These are phyloP conservation scores for Eucalyptus cloeziana DNA, from an alignment of 345 rosid genomes.

Conservation along the genomic window DNA sequence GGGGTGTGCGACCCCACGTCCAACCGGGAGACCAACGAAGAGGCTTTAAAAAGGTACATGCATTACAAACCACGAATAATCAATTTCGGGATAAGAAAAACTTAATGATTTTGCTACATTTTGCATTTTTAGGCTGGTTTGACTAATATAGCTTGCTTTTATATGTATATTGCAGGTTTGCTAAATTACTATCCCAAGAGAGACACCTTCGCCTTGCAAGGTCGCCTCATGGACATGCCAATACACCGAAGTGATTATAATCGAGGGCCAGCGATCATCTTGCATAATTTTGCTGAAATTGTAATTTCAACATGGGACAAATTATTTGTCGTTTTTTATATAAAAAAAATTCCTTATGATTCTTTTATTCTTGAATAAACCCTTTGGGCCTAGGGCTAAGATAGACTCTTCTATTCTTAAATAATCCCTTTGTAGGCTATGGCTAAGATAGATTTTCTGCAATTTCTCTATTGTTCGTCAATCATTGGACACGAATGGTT, in stretches of 20 bases:
- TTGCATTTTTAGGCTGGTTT: not conserved
- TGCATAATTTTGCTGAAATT: not conserved
- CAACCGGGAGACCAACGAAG: conserved; percentile 23
- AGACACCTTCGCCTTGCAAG: conserved; percentile 28
- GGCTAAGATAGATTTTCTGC: not conserved
- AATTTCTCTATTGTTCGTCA: not conserved
- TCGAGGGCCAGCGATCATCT: not conserved
- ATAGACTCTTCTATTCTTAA: not conserved
- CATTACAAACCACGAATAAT: not conserved
- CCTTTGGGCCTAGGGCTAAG: not conserved
- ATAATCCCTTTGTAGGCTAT: not conserved
- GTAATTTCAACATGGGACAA: not conserved
- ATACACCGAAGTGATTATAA: not conserved
- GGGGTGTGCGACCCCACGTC: conserved; percentile 23
- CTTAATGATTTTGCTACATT: not conserved
- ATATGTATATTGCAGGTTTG: conserved; percentile 19
- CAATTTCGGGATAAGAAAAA: not conserved
- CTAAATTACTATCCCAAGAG: conserved; percentile 46
- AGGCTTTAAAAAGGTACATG: conserved; percentile 18
- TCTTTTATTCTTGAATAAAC: not conserved
- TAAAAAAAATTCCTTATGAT: not conserved
- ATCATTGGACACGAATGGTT: not conserved
- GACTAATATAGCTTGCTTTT: not conserved
- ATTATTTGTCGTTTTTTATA: not conserved
- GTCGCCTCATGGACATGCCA: conserved; percentile 11